A percentile compares a stretch with the other conserved stretches of the same genome.
phyloP scores from a whole-genome alignment of 2,329 filamentous ascomycete genomes.

The Teratosphaeria viscida region DNA sequence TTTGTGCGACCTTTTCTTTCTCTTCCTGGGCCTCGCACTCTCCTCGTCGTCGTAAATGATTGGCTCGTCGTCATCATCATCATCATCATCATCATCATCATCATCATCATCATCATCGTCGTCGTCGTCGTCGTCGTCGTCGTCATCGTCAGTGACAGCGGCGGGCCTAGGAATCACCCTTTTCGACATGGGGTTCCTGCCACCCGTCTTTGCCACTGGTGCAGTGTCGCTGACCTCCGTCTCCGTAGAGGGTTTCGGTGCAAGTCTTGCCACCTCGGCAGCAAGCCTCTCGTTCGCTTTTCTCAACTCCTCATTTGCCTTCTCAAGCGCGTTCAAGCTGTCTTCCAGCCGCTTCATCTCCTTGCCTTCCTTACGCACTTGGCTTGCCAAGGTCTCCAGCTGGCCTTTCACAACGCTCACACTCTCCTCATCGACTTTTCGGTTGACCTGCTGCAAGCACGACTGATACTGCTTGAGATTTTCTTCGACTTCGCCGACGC shows the following conservation, averaged over 20 bases:
- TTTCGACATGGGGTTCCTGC: neutral
- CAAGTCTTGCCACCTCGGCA: slow-evolving; percentile 7
- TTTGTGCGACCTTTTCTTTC: slow-evolving; percentile 5
- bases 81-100: neutral
- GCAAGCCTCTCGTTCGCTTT: slow-evolving; percentile 9
- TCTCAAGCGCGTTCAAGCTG: slow-evolving; percentile 10
- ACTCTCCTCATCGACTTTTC: slow-evolving; percentile 8
- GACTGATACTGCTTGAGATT: slow-evolving; percentile 10
- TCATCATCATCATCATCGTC: too few relatives aligned
- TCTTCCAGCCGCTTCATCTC: slow-evolving; percentile 8
- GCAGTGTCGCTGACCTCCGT: neutral
- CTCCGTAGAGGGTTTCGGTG: neutral
- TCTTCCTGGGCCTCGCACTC: neutral
- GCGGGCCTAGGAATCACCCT: neutral
- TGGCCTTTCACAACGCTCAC: slow-evolving; percentile 8
- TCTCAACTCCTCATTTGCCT: slow-evolving; percentile 9
- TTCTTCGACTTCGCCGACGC: slow-evolving; percentile 12
- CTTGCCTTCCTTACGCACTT: slow-evolving; percentile 6
- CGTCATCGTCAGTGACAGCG: neutral
- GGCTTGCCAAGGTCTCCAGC: slow-evolving; percentile 7
- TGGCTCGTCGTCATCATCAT: neutral
- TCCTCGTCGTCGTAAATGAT: neutral
- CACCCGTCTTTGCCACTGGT: neutral
- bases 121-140: neutral
- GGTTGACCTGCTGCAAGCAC: slow-evolving; percentile 8